These are phyloP conservation scores for Fomes fomentarius DNA, from an alignment of 1,284 basidiomycete genomes.

Conservation along the genomic window DNA sequence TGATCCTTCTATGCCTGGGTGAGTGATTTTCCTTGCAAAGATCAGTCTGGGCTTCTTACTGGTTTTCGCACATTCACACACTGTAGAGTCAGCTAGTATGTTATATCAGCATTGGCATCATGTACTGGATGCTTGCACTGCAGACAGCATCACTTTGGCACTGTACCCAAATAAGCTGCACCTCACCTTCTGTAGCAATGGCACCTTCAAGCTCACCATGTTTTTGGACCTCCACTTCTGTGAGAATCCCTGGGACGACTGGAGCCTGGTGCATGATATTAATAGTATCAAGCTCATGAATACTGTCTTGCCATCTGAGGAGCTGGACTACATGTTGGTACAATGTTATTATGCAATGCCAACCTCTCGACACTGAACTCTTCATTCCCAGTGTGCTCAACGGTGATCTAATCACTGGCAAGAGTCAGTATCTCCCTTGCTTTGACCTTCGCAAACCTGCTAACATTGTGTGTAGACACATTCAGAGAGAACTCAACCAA, in stretches of 20 bases:
- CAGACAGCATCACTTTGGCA: too few relatives aligned
- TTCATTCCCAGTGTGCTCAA: slow-evolving; percentile 46
- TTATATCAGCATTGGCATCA: too few relatives aligned
- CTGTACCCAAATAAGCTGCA: slow-evolving; percentile 33
- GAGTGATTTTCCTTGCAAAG: too few relatives aligned
- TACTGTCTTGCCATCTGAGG: slow-evolving; percentile 51
- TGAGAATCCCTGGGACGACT: slow-evolving; percentile 68
- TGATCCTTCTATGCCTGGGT: too few relatives aligned
- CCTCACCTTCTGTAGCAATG: slow-evolving; percentile 41
- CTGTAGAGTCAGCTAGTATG: too few relatives aligned
- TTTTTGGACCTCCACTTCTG: slow-evolving; percentile 73
- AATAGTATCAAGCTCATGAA: slow-evolving; percentile 61
- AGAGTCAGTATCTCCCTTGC: slow-evolving; percentile 43
- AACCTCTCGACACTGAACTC: background rate
- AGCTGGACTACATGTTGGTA: slow-evolving; percentile 66
- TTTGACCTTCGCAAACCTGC: background rate
- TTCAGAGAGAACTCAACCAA: slow-evolving; percentile 45
- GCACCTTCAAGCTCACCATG: slow-evolving; percentile 67
- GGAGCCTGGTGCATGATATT: slow-evolving; percentile 65
- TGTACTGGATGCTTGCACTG: too few relatives aligned
- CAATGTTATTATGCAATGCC: background rate
- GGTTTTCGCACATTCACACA: too few relatives aligned
- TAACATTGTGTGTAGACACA: slow-evolving; percentile 52
- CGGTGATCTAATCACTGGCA: slow-evolving; percentile 70
- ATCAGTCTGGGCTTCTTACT: too few relatives aligned